A percentile compares a stretch with the other conserved stretches of the same genome.
Evolutionary conservation across 164 flowering plant genomes (phyloP).

Genomic region (Nelumbo lutea): DNA sequence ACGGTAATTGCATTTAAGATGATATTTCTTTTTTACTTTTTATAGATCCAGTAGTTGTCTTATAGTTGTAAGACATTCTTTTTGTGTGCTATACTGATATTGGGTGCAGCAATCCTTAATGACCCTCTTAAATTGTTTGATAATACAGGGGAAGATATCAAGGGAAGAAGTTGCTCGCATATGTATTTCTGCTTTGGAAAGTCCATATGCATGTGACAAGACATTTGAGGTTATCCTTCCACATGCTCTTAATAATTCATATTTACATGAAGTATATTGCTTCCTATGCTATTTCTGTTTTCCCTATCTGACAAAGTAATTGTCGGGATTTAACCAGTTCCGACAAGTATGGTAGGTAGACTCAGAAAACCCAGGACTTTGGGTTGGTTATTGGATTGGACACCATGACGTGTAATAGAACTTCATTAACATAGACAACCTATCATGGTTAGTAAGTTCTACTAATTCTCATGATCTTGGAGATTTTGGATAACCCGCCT

Average conservation of each 20-base stretch:
- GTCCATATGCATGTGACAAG: conserved; percentile 78
- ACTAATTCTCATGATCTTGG: too few species aligned
- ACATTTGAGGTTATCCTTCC: conserved; percentile 74
- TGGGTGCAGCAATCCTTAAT: background rate
- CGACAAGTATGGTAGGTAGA: too few species aligned
- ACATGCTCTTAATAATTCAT: background rate
- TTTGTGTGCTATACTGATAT: background rate
- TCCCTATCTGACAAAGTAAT: too few species aligned
- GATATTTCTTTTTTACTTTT: background rate
- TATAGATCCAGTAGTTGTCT: background rate
- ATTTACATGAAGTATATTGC: background rate
- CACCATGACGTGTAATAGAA: too few species aligned
- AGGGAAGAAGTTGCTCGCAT: conserved; percentile 93
- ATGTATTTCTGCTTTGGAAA: conserved; percentile 86
- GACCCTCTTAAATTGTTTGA: background rate
- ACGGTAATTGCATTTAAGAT: conserved; percentile 42
- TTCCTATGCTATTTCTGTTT: too few species aligned
- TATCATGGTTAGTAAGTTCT: too few species aligned
- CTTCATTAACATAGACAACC: too few species aligned
- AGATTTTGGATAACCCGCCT: too few species aligned
- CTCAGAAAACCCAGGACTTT: too few species aligned
- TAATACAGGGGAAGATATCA: conserved; percentile 84
- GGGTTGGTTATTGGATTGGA: too few species aligned
- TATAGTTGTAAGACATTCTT: background rate
- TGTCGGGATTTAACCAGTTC: too few species aligned